Base-by-base conservation (phyloP, 257 asterid species). In the Cruciata laevipes region DNA sequence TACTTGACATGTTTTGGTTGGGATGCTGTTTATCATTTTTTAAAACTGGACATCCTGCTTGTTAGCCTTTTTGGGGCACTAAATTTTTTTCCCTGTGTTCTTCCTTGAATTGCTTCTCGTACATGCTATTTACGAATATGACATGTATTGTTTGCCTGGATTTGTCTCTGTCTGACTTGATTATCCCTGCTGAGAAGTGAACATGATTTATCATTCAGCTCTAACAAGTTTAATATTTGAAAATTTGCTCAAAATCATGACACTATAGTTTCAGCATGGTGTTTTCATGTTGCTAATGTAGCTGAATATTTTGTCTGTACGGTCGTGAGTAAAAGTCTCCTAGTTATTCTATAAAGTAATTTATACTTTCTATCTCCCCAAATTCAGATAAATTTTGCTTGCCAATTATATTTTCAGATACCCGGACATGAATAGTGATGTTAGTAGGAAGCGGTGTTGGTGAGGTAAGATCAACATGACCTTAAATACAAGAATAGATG, bases 381-480 rank as follows among this genome's bases (percentile, higher is more conserved):
- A 9, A 40, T 10, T 10, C 47, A 40, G 47, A 40, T 40, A 40
- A 38, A 38, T 6, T 33, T 33, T 33, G 6, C 6, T 33, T 40
- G 11, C 38, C 18, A 20, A 58, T 55, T 20, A 49, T 32, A 68
- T 71, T 75, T 69, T 40, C 83, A 90, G 97, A 75, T 84, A 82
- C 81, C 53, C 63, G 58, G 74, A 73, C 53, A 75, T 42, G 74
- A 71, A 75, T 30, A 69, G 52, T 67, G 84, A 83, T 79, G 76
- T 64, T 76, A 75, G 71, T 77, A 73, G 81, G 85, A 40, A 66
- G 80, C 69, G 85, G 69, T 69, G 44, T 77, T 56, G 40, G 70
- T 53, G 87, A 87, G 89, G 96, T 89, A 74, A 69, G 81, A 63
- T 83, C n/a, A n/a, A n/a, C 40, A 7, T 47, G 9, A 25, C 47